phyloP scores from a whole-genome alignment of 306 rosid genomes.

The Aeschynomene evenia region DNA sequence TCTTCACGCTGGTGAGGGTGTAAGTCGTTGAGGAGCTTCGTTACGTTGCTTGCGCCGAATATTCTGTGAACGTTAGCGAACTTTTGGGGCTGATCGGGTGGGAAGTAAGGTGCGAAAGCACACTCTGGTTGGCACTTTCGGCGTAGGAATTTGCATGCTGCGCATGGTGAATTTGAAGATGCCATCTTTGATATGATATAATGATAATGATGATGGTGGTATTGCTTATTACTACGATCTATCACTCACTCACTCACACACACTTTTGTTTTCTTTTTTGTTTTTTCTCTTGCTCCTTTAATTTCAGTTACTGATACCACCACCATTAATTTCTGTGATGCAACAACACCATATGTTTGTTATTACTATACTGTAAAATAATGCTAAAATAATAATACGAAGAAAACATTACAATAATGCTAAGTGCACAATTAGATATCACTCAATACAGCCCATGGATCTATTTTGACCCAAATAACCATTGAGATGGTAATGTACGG shows the following conservation, averaged over 20 bases:
- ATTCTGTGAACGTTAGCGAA: slow-evolving; percentile 92
- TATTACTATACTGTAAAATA: slow-evolving; percentile 34
- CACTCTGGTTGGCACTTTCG: slow-evolving; percentile 95
- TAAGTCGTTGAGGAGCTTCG: slow-evolving; percentile 83
- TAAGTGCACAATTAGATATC: no score
- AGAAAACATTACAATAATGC: no score
- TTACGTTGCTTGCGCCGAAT: slow-evolving; percentile 92
- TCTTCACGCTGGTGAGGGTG: slow-evolving; percentile 96
- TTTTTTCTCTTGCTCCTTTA: neutral
- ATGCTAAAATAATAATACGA: slow-evolving; percentile 16
- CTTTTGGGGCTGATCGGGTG: slow-evolving; percentile 96
- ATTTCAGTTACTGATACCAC: slow-evolving; percentile 20
- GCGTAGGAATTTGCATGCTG: slow-evolving; percentile 94
- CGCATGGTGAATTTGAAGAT: slow-evolving; percentile 71
- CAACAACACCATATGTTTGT: slow-evolving; percentile 30
- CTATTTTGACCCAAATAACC: no score
- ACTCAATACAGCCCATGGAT: no score
- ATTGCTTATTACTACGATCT: no score
- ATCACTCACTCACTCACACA: neutral
- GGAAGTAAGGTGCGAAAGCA: slow-evolving; percentile 91
- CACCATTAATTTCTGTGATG: slow-evolving; percentile 47
- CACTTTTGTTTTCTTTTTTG: neutral
- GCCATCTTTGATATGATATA: no score
- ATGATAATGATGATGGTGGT: no score
- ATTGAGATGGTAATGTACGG: no score